Conservation (phyloP, 257 asterid species). For the Nicotiana attenuata region DNA sequence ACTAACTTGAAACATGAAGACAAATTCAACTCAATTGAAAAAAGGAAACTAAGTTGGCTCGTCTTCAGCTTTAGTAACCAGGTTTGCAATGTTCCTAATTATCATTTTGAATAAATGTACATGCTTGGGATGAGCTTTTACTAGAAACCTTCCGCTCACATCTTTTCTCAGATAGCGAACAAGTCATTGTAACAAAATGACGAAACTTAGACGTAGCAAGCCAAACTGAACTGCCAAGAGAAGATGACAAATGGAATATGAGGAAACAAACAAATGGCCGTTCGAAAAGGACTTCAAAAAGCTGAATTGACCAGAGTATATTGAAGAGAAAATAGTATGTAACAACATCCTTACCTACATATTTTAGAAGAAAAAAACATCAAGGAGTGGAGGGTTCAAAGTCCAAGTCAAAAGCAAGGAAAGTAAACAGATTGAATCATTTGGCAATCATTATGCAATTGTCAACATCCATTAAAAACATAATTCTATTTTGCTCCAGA, state of each 20-base stretch:
- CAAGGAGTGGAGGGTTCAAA: neutral
- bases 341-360: neutral
- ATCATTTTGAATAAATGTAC: neutral
- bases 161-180: neutral
- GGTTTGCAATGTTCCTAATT: neutral
- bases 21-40: neutral
- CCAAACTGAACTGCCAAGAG: neutral
- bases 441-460: neutral
- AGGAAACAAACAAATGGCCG: too few species aligned
- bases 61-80: neutral
- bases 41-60: neutral
- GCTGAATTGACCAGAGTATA: neutral
- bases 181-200: neutral
- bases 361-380: neutral
- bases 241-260: neutral
- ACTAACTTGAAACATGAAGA: neutral
- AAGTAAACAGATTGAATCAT: neutral
- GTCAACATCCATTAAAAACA: neutral
- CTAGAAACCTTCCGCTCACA: neutral
- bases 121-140: neutral
- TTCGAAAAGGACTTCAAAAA: neutral
- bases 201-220: neutral
- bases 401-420: slow-evolving; percentile 4
- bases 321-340: neutral
- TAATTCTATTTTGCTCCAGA: neutral